Base-by-base conservation (phyloP, 1,139 yeast genomes). In the Diutina mesorugosa region DNA sequence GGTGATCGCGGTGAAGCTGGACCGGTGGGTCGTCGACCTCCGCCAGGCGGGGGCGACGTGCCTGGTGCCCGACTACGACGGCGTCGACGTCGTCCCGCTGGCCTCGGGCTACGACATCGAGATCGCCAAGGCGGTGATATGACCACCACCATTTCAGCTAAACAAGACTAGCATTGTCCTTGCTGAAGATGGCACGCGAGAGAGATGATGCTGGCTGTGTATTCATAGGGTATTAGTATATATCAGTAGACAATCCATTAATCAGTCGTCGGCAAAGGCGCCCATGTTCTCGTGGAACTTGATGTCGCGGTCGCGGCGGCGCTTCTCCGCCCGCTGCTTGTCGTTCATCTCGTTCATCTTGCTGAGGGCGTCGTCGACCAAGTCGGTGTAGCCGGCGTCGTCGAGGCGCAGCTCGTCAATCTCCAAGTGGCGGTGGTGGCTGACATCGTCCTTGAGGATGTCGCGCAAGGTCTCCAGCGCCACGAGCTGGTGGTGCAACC, bases 401-500 rank as follows among this genome's bases (percentile, higher is more conserved):
- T 35, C 47, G 12, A 41, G 14, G 26, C 47, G 28, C 47, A 28
- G 47, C 21, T 38, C 32, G 14, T 51, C 54, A 3, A 26, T 41
- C 28, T 41, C 47, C 12, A 38, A 21, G n/a, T 7, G 32, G 14
- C 16, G 28, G 16, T 9, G 47, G 6, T 26, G 54, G 18, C 28
- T 26, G 35, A 12, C 21, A 32, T 38, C 47, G 5, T 38, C 47
- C 54, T 51, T 41, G 7, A 51, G 32, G 35, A 79, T 67, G 46
- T 74, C 77, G 55, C 53, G 35, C 9, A 50, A 32, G 41, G 10
- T 32, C 18, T 74, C 74, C 64, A 80, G 84, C 58, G 75, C 73
- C 32, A 79, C 82, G 58, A 81, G 73, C 64, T 86, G 90, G 59
- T 74, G 75, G 62, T 83, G 87, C 18, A 85, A 76, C 1, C 89